A percentile compares a stretch with the other conserved stretches of the same genome.
phyloP scores from a whole-genome alignment of 202 grass and related monocot species.

The Carex arenaria region DNA sequence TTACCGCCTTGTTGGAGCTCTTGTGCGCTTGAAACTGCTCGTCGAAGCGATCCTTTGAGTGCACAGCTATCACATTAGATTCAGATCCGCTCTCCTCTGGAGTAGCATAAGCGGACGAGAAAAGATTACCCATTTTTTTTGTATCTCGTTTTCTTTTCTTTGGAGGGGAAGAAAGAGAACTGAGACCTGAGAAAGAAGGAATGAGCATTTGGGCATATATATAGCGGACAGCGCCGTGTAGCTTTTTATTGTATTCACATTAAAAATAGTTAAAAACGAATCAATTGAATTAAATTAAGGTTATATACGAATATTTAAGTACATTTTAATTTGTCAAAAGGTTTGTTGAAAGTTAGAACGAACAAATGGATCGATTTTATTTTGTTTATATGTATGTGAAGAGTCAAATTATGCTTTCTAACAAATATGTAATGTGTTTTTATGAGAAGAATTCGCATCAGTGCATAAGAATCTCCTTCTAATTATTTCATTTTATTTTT shows the following conservation, averaged over 20 bases:
- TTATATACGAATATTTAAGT: no score
- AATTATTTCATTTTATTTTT: no score
- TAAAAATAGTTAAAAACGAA: not conserved
- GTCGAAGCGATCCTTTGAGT: conserved; percentile 56
- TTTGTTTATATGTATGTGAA: no score
- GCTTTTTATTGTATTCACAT: not conserved
- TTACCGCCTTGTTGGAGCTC: conserved; percentile 54
- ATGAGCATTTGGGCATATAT: not conserved
- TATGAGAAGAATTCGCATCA: no score
- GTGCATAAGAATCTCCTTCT: no score
- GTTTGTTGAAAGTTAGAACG: no score
- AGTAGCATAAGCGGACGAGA: not conserved
- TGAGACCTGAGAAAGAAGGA: not conserved
- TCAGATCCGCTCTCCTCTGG: not conserved
- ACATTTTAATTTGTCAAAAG: no score
- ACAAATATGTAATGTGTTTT: no score
- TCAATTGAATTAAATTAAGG: no score
- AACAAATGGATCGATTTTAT: no score
- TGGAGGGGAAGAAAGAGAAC: not conserved
- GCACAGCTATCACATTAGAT: conserved; percentile 42
- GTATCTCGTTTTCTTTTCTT: not conserved
- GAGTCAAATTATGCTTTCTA: no score
- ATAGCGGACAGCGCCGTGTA: not conserved
- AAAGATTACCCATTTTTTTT: not conserved
- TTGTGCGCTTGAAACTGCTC: conserved; percentile 37